Percentiles rank a stretch among this genome's conserved stretches.
These are phyloP conservation scores for Peltaster fructicola DNA, from an alignment of 2,329 filamentous ascomycete genomes.

Conservation along the genomic window DNA sequence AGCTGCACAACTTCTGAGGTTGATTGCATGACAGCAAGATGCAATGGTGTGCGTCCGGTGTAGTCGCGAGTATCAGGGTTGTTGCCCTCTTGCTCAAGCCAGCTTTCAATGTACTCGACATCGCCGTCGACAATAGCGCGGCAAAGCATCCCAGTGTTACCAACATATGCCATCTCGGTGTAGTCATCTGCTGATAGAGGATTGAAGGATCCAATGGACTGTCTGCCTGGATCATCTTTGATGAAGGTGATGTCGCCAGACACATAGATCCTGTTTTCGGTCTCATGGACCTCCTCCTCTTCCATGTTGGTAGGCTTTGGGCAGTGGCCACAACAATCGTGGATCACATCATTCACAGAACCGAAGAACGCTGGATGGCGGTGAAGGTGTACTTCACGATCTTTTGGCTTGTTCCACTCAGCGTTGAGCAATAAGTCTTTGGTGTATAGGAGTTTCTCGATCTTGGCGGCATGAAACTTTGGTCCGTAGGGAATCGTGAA, in stretches of 20 bases:
- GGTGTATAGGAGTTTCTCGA: constrained; percentile 67
- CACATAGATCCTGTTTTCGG: constrained; percentile 60
- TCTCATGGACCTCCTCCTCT: constrained; percentile 51
- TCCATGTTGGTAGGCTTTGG: constrained; percentile 51
- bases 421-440: constrained; percentile 69
- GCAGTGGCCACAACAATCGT: constrained; percentile 69
- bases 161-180: constrained; percentile 83
- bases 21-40: constrained; percentile 54
- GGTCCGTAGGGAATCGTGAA: constrained; percentile 48
- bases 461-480: constrained; percentile 41
- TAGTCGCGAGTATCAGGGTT: constrained; percentile 61
- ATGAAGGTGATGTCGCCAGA: constrained; percentile 58
- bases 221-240: constrained; percentile 65
- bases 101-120: constrained; percentile 50
- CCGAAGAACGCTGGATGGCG: constrained; percentile 78
- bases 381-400: constrained; percentile 61
- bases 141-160: constrained; percentile 59
- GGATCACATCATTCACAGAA: constrained; percentile 51
- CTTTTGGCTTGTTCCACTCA: constrained; percentile 66
- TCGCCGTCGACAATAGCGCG: constrained; percentile 66
- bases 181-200: constrained; percentile 68
- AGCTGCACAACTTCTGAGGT: constrained; percentile 51
- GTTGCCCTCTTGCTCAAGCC: constrained; percentile 47
- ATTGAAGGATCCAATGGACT: constrained; percentile 56
- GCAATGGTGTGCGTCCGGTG: constrained; percentile 61